Evolutionary conservation across 345 rosid genomes (phyloP).

Genomic region (Balakata baccata): DNA sequence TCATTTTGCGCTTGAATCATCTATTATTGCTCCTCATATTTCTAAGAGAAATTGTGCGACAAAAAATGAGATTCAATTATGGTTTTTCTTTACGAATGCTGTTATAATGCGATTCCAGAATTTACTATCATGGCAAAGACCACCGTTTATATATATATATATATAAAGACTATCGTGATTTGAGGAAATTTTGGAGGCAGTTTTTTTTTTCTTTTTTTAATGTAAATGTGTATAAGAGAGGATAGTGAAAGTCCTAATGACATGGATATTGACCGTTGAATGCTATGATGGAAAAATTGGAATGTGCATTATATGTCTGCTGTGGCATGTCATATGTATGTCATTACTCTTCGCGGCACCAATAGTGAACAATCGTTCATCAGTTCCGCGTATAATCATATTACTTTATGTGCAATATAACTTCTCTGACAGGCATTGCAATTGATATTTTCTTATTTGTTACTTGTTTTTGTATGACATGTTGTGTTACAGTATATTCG

Average conservation of each 20-base stretch:
- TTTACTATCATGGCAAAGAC: neutral
- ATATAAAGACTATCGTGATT: neutral
- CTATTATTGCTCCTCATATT: neutral
- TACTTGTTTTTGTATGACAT: neutral
- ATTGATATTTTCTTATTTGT: neutral
- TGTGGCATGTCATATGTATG: neutral
- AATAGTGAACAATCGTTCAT: neutral
- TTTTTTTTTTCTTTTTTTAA: neutral
- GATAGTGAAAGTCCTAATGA: neutral
- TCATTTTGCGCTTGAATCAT: neutral
- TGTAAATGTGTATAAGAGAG: neutral
- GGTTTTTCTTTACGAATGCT: neutral
- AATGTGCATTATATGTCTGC: neutral
- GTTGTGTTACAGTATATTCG: slow-evolving; percentile 34
- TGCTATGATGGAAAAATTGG: neutral
- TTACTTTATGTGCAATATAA: neutral
- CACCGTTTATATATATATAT: too few relatives aligned
- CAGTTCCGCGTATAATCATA: neutral
- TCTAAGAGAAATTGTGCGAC: neutral
- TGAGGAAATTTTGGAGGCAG: neutral
- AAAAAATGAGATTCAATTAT: neutral
- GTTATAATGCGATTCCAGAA: neutral
- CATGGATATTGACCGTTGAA: neutral
- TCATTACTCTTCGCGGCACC: neutral
- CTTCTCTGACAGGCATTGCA: neutral